phyloP scores from a whole-genome alignment of 2,329 filamentous ascomycete genomes.

The Stagonosporopsis cucurbitacearum region DNA sequence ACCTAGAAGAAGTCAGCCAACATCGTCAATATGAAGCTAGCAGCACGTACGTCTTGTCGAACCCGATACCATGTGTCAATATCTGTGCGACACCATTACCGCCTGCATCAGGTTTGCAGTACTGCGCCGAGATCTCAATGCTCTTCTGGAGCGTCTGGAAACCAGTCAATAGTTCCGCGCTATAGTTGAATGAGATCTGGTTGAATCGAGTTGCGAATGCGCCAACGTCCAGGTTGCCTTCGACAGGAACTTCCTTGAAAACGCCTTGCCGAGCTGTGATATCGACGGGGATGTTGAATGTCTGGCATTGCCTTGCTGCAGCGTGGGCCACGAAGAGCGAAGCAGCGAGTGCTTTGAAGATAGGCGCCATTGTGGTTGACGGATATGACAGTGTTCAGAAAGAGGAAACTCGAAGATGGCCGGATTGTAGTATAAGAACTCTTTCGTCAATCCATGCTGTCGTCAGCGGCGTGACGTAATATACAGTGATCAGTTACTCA shows the following conservation, averaged over 20 bases:
- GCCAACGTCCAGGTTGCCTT: constrained; percentile 63
- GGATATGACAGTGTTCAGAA: neutral
- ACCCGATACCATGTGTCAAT: constrained; percentile 62
- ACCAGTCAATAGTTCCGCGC: constrained; percentile 53
- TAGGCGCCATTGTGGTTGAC: constrained; percentile 16
- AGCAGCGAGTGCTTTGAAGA: constrained; percentile 18
- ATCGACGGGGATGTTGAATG: constrained; percentile 63
- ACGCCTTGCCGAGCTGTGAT: constrained; percentile 62
- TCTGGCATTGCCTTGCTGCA: constrained; percentile 49
- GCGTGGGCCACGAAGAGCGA: constrained; percentile 29
- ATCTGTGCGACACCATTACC: constrained; percentile 52
- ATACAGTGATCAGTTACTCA: constrained; percentile 2
- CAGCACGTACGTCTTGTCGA: constrained; percentile 55
- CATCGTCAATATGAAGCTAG: neutral
- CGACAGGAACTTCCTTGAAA: constrained; percentile 58
- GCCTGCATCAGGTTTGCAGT: constrained; percentile 62
- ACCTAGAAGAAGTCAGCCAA: constrained; percentile 47
- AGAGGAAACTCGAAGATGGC: neutral
- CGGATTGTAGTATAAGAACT: neutral
- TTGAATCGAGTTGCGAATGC: constrained; percentile 54
- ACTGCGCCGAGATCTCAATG: constrained; percentile 66
- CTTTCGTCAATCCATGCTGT: neutral
- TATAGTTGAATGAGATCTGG: constrained; percentile 53
- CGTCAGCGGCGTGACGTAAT: constrained; percentile 6
- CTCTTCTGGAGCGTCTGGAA: constrained; percentile 59